Evolutionary conservation across 1,139 yeast species (phyloP), one percentile per base, ranked within the genome.

Genomic region (Hemisphaericaspora subhashii): DNA sequence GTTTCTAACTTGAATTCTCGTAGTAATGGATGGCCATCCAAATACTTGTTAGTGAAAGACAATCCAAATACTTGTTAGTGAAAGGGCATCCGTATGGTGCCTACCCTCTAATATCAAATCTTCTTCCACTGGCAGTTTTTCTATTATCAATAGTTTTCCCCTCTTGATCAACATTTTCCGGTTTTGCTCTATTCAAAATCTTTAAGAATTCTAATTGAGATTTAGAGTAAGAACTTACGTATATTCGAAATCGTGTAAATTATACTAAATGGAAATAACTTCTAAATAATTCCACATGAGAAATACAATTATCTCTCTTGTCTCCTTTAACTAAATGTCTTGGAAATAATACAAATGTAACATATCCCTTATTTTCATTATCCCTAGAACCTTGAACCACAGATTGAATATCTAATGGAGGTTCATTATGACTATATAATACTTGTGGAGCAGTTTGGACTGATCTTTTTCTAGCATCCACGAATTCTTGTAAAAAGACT

Each of bases 371-470:
- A 52, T 78, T 77, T 31, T 81, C 82, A 45, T 74, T 72, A 29
- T 63, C 64, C 24, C 55, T 60, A 10, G 47, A 35, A 23, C 47
- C 54, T 31, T 55, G 62, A 9, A 62, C 68, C n/a, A 60, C 70
- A 33, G 50, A 54, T 39, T 63, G 66, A 46, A 94, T 81, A 62
- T 92, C 99, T 56, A 88, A 73, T 9, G 99, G 99, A n/a, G 97
- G 87, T 51, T 88, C 96, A 48, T 75, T 77, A 55, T 84, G 92
- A 11, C 95, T 83, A 59, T 86, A 90, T 55, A 94, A 77, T 38
- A 92, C 99, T 69, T 94, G 99, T 16, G 99, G 98, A 2, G 98
- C 97, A 38, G 95, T 90, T 66, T 94, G 98, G 43, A 92, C 94
- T 11, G 95, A 86, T 60, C 98, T 81, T 64, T 86, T 85, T 65